A percentile compares a stretch with the other conserved stretches of the same genome.
Conservation (phyloP, 1,139 yeast genomes). For the Yamadazyma oceani region DNA sequence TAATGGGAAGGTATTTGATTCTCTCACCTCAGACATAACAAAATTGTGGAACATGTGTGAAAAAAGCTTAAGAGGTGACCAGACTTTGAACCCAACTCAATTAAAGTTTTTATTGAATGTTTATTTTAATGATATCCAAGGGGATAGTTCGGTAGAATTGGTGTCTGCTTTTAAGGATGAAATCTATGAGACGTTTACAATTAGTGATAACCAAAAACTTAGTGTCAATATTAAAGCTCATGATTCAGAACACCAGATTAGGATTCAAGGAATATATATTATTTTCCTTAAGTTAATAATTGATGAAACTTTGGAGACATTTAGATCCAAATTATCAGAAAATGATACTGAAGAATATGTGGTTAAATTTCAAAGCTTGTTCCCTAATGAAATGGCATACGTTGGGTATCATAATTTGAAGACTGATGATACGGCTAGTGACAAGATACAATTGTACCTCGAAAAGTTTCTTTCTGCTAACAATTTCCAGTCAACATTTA, state of each 20-base stretch:
- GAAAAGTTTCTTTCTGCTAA: slow-evolving; percentile 2
- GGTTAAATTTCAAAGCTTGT: slow-evolving; percentile 21
- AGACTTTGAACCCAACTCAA: slow-evolving; percentile 28
- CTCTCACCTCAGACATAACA: slow-evolving; percentile 11
- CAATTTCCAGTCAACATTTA: slow-evolving; percentile 4
- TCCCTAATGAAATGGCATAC: slow-evolving; percentile 26
- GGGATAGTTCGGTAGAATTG: slow-evolving; percentile 23
- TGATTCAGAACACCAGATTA: not conserved
- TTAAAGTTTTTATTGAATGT: slow-evolving; percentile 33
- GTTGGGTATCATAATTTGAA: slow-evolving; percentile 18
- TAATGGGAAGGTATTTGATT: slow-evolving; percentile 8
- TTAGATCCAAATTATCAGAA: slow-evolving; percentile 19
- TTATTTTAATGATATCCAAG: slow-evolving; percentile 30
- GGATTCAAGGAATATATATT: slow-evolving; percentile 28
- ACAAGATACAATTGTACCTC: slow-evolving; percentile 18
- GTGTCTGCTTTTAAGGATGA: slow-evolving; percentile 29
- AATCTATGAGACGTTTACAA: slow-evolving; percentile 21
- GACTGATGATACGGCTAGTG: not conserved
- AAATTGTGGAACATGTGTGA: slow-evolving; percentile 30
- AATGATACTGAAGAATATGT: slow-evolving; percentile 14
- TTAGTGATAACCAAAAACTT: slow-evolving; percentile 15
- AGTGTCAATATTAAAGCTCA: slow-evolving; percentile 2
- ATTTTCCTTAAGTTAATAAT: slow-evolving; percentile 33
- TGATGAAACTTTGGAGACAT: slow-evolving; percentile 30
- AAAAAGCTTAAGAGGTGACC: slow-evolving; percentile 22